Evolutionary conservation across 2,329 filamentous ascomycete genomes (phyloP), one percentile per base, ranked within the genome.

Genomic region (Sclerotinia nivalis): DNA sequence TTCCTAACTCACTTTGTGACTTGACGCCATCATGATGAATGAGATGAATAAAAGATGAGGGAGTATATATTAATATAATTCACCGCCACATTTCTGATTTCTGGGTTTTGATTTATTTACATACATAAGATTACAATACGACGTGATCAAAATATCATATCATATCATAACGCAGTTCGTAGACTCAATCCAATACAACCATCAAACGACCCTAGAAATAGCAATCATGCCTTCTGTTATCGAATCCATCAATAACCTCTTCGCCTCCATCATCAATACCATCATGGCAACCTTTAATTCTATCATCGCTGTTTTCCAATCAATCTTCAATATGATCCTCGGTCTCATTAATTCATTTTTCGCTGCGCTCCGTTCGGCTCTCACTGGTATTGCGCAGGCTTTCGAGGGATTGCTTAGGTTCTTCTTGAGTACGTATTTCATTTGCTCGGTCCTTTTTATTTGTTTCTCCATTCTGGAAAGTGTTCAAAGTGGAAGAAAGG

Each of bases 391-490:
- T 9, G 74, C 72, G 20, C 75, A 78, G 37, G 77, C 75, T 1
- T 76, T 76, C 56, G 74, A 76, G 56, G 77, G 74, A 4, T 55
- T 78, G 34, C 12, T 76, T 20, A 77, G 76, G 65, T 78, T 78
- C 69, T n/a, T 78, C 7, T 56, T 78, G 43, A 74, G 77, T 78
- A 72, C 70, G 76, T 75, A 13, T 31, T 43, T 7, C 31, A 6
- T 34, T 34, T 6, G 1, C 6, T 34, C 6, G 34, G 4, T 34
- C 34, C 34, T 34, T 34, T 50, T 28, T 18, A 5, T 20, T 58
- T 3, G 4, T 31, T 22, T 3, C 40, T 25, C 1, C n/a, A 6
- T 34, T 20, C 6, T 3, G 7, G 52, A 34, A 55, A 22, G 37
- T 28, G 10, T 10, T 10, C 4, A 6, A 54, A 25, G 5, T 43